These are phyloP conservation scores for Extremus antarcticus DNA, from an alignment of 495 filamentous ascomycete species.

Conservation along the genomic window DNA sequence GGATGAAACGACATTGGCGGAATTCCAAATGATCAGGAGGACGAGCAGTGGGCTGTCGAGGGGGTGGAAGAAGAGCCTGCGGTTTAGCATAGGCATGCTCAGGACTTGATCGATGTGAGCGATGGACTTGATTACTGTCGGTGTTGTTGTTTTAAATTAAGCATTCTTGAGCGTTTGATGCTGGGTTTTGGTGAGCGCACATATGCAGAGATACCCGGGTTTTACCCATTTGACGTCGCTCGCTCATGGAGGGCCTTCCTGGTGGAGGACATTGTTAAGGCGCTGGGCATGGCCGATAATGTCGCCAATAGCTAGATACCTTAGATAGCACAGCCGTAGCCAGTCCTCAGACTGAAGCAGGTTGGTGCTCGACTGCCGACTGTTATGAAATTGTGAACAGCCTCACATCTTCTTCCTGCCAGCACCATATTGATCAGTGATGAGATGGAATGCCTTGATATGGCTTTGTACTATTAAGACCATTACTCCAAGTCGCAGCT, in stretches of 20 bases:
- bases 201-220: not conserved
- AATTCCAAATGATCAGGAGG: not conserved
- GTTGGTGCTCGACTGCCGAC: too few relatives aligned
- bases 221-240: not conserved
- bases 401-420: too few relatives aligned
- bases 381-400: too few relatives aligned
- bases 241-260: not conserved
- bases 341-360: too few relatives aligned
- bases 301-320: too few relatives aligned
- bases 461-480: too few relatives aligned
- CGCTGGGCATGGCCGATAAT: too few relatives aligned
- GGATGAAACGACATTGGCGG: not conserved
- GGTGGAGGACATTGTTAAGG: too few relatives aligned
- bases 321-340: too few relatives aligned
- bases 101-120: not conserved
- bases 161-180: not conserved
- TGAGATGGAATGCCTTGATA: too few relatives aligned
- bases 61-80: constrained; percentile 7
- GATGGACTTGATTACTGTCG: not conserved
- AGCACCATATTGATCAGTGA: too few relatives aligned
- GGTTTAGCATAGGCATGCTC: constrained; percentile 4
- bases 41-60: not conserved
- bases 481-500: too few relatives aligned
- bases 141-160: not conserved
- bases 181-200: not conserved